Percentiles rank a stretch among this genome's conserved stretches.
Evolutionary conservation across 306 rosid genomes (phyloP).

Genomic region (Cicer yamashitae): DNA sequence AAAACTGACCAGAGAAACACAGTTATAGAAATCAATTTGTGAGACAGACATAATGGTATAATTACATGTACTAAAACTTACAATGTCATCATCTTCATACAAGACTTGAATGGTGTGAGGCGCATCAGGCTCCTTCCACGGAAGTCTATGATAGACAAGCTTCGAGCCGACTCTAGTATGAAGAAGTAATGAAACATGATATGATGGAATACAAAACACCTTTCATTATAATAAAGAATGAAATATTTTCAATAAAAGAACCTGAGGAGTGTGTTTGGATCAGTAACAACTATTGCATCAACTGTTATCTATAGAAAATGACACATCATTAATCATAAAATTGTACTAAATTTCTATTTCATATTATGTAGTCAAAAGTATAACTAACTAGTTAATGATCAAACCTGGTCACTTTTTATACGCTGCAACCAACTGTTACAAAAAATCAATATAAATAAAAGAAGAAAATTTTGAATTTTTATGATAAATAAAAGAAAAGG

Average conservation of each 20-base stretch:
- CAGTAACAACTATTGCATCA: conserved; percentile 66
- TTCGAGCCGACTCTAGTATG: conserved; percentile 62
- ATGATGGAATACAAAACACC: conserved; percentile 1
- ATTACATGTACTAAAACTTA: conserved; percentile 42
- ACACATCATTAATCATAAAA: conserved; percentile 32
- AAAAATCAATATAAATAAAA: conserved; percentile 35
- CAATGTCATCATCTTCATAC: conserved; percentile 83
- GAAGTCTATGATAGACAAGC: conserved; percentile 82
- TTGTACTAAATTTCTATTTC: neutral
- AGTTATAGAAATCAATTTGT: conserved; percentile 23
- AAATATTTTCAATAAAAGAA: conserved; percentile 34
- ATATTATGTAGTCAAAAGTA: neutral
- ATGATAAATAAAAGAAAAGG: neutral
- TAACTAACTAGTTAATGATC: conserved; percentile 29
- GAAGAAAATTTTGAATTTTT: conserved; percentile 19
- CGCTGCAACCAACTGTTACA: conserved; percentile 92
- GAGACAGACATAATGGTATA: neutral
- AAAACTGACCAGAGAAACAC: conserved; percentile 6
- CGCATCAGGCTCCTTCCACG: conserved; percentile 92
- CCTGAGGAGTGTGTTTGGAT: conserved; percentile 74
- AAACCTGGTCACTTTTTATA: conserved; percentile 78
- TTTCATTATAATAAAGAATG: neutral
- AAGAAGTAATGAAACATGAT: conserved; percentile 10
- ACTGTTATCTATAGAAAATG: conserved; percentile 64
- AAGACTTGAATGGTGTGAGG: conserved; percentile 68